Percentiles rank a stretch among this genome's conserved stretches.
phyloP scores from a whole-genome alignment of 441 rosid genomes.

The Erodium moschatum region DNA sequence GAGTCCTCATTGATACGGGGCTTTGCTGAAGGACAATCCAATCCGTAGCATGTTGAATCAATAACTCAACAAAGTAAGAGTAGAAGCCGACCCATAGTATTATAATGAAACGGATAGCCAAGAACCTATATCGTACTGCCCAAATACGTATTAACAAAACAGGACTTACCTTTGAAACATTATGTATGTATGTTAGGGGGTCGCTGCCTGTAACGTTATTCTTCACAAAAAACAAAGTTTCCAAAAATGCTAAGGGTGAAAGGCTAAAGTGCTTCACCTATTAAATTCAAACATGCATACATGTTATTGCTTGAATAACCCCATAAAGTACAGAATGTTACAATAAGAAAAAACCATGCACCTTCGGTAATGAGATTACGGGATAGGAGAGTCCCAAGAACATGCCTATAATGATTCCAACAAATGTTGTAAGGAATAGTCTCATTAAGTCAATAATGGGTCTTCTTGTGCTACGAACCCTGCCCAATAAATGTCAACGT shows the following conservation, averaged over 20 bases:
- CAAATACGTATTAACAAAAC: neutral
- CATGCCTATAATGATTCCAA: conserved; percentile 73
- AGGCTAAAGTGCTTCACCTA: conserved; percentile 78
- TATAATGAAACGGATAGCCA: neutral
- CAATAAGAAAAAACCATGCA: conserved; percentile 18
- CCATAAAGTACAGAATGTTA: conserved; percentile 1
- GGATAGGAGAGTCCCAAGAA: conserved; percentile 77
- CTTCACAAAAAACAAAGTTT: conserved; percentile 63
- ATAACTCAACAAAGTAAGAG: neutral
- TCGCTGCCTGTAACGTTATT: conserved; percentile 25
- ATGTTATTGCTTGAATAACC: neutral
- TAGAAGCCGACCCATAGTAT: neutral
- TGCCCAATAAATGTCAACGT: neutral
- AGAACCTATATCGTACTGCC: neutral
- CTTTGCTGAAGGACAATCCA: neutral
- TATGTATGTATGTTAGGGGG: conserved; percentile 22
- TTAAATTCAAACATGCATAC: conserved; percentile 13
- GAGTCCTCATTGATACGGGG: neutral
- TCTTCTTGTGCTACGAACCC: neutral
- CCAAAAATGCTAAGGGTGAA: conserved; percentile 51
- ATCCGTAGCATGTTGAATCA: neutral
- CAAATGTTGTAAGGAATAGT: conserved; percentile 40
- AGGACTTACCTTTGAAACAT: conserved; percentile 41
- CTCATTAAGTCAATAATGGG: neutral
- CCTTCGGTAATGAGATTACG: conserved; percentile 73